Evolutionary conservation across 2,329 filamentous ascomycete genomes (phyloP).

Genomic region (Exophiala viscosa): DNA sequence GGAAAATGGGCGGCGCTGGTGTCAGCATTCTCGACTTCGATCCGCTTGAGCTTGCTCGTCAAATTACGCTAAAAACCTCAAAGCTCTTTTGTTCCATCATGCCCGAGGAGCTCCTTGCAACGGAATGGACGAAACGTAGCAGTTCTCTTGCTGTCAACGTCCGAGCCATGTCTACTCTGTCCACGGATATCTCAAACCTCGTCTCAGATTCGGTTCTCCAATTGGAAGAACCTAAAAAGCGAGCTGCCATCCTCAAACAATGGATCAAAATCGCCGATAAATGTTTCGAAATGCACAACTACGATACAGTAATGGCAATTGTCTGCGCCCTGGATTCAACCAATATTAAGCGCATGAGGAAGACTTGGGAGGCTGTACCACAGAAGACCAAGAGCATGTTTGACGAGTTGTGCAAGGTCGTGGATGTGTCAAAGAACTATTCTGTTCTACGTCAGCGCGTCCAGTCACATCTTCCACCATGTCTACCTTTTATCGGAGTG

Average conservation of each 20-base stretch:
- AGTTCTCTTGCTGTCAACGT: slow-evolving; percentile 80
- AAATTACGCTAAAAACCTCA: slow-evolving; percentile 90
- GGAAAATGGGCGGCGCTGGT: slow-evolving; percentile 66
- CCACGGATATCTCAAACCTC: slow-evolving; percentile 86
- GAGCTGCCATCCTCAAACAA: slow-evolving; percentile 86
- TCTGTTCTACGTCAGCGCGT: slow-evolving; percentile 78
- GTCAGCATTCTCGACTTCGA: slow-evolving; percentile 88
- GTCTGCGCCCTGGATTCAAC: slow-evolving; percentile 91
- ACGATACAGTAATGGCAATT: slow-evolving; percentile 94
- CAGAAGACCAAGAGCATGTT: slow-evolving; percentile 77
- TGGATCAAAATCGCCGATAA: slow-evolving; percentile 94
- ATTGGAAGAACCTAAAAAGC: slow-evolving; percentile 85
- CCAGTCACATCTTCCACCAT: slow-evolving; percentile 82
- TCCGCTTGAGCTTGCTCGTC: slow-evolving; percentile 81
- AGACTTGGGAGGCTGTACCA: slow-evolving; percentile 88
- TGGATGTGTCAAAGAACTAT: slow-evolving; percentile 89
- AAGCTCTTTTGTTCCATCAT: slow-evolving; percentile 86
- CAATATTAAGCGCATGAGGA: slow-evolving; percentile 79
- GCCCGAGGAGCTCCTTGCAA: slow-evolving; percentile 84
- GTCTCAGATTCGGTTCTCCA: slow-evolving; percentile 90
- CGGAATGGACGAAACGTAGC: slow-evolving; percentile 89
- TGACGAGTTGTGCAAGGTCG: slow-evolving; percentile 73
- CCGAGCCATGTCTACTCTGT: slow-evolving; percentile 86
- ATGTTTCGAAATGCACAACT: slow-evolving; percentile 88
- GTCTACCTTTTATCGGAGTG: slow-evolving; percentile 91